Base-by-base conservation (phyloP, 495 filamentous ascomycete species). In the Hypoxylon fragiforme region DNA sequence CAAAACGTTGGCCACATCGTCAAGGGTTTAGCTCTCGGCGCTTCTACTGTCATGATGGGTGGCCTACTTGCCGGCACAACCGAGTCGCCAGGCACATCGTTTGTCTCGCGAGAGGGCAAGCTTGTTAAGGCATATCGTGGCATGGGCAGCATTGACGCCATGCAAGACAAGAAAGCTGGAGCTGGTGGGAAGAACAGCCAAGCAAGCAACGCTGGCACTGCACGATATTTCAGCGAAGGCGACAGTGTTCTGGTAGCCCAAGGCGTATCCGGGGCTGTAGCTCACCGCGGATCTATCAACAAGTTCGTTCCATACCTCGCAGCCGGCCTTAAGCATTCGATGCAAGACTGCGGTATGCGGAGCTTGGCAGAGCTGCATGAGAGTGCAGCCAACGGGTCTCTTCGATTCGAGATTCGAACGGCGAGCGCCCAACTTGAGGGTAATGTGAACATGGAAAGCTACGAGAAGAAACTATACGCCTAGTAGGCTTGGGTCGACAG, bases 1-100 rank as follows among this genome's bases (percentile, higher is more conserved):
- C 95, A 99, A 73, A 99, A 99, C 69, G 85, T 99, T 53, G 94
- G 94, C 47, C 94, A 99, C 74, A 95, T 99, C 55, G 95, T 97
- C 71, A 99, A 99, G 80, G 94, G 91, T 70, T 83, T 97, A 52
- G 88, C 94, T 26, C 83, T 97, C 50, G 94, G 94, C 55, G 94
- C 94, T 37, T 90, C 89, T 12, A 95, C 92, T 14, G 85, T 99
- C 70, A 99, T 99, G 94, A 99, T 99, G 94, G 94, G 94, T 54
- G 94, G 94, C 70, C 82, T 99, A 21, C 82, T 99, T 53, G 94
- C 94, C 30, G 94, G 95, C 70, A 97, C 94, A 40, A 96, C 95
- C 40, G 94, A 99, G 74, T 96, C 91, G 8, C 94, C 94, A 18
- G 94, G 94, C 30, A 91, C 95, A 55, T 99, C 96, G 62, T 97